These are phyloP conservation scores for Verticillium klebahnii DNA, from an alignment of 2,329 filamentous ascomycete species.

Conservation along the genomic window DNA sequence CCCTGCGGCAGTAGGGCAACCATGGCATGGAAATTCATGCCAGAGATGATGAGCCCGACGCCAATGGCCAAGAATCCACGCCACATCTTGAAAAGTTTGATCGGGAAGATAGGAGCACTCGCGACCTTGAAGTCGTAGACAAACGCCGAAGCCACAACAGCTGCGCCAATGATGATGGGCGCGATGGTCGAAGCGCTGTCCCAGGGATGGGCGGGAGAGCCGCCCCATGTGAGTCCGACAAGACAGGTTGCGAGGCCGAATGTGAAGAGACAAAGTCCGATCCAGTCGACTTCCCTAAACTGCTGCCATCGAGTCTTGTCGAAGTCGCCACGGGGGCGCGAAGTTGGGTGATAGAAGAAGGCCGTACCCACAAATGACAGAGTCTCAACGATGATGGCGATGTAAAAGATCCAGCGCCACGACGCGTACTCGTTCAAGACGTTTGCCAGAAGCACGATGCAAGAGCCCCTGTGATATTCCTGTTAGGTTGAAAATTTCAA, in stretches of 20 bases:
- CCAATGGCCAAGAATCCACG: constrained; percentile 23
- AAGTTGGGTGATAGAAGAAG: constrained; percentile 20
- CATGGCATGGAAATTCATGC: constrained; percentile 23
- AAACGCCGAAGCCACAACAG: constrained; percentile 13
- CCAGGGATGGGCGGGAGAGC: constrained; percentile 7
- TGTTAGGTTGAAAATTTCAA: neutral
- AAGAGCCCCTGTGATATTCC: constrained; percentile 17
- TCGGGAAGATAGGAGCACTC: constrained; percentile 18
- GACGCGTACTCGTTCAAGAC: constrained; percentile 20
- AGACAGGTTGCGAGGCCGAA: constrained; percentile 16
- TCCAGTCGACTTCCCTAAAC: constrained; percentile 23
- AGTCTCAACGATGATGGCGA: constrained; percentile 20
- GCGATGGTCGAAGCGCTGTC: constrained; percentile 11
- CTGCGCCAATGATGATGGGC: constrained; percentile 15
- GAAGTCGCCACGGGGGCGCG: constrained; percentile 20
- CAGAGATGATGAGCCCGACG: constrained; percentile 23
- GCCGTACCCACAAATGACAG: constrained; percentile 17
- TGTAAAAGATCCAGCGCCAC: constrained; percentile 22
- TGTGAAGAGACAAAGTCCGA: constrained; percentile 18
- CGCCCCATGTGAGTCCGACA: constrained; percentile 16
- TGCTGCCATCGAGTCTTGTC: constrained; percentile 23
- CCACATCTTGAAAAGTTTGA: constrained; percentile 20
- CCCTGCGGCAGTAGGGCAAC: constrained; percentile 21
- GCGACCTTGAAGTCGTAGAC: constrained; percentile 18
- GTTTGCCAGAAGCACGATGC: constrained; percentile 21